Base-by-base conservation (phyloP, 163 green algal species). In the Trebouxia gelatinosa region DNA sequence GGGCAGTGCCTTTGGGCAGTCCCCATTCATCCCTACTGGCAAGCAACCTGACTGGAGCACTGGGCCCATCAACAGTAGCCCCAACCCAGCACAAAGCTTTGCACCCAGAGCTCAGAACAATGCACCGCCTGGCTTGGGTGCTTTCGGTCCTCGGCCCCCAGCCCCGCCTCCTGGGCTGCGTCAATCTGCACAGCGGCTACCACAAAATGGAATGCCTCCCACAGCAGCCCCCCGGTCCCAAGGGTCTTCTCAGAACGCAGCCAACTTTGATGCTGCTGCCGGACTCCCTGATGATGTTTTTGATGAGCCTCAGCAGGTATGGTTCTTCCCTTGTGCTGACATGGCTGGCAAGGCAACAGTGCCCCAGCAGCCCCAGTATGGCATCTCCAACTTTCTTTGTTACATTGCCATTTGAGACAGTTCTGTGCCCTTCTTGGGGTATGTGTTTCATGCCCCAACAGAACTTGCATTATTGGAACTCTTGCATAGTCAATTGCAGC, bases 31-130 rank as follows among this genome's bases (percentile, higher is more conserved):
- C 3, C 87, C 87, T 26, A 92, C 85, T 38, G 86, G 87, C 78
- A 86, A 87, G 70, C 83, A 90, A 80, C 88, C 88, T 37, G 88
- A 92, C 70, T 92, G 88, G 87, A 90, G 85, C 51, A 88, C 85
- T 4, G 78, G 82, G 3, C 78, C 68, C 16, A 51, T 81, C 74
- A 79, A 48, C 38, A 13, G 35, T n/a, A 48, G 32, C 21, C 74
- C 51, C 74, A 0, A 23, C 54, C 4, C 68, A 76, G 68, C 64
- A n/a, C n/a, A n/a, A n/a, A n/a, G n/a, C n/a, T n/a, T n/a, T n/a
- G n/a, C n/a, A n/a, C n/a, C n/a, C n/a, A n/a, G n/a, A n/a, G n/a
- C n/a, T n/a, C n/a, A n/a, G n/a, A n/a, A n/a, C n/a, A n/a, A n/a
- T n/a, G n/a, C n/a, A n/a, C n/a, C n/a, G n/a, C n/a, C n/a, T n/a